phyloP scores from a whole-genome alignment of 495 filamentous ascomycete species.

The Penicillium dipodomyicola region DNA sequence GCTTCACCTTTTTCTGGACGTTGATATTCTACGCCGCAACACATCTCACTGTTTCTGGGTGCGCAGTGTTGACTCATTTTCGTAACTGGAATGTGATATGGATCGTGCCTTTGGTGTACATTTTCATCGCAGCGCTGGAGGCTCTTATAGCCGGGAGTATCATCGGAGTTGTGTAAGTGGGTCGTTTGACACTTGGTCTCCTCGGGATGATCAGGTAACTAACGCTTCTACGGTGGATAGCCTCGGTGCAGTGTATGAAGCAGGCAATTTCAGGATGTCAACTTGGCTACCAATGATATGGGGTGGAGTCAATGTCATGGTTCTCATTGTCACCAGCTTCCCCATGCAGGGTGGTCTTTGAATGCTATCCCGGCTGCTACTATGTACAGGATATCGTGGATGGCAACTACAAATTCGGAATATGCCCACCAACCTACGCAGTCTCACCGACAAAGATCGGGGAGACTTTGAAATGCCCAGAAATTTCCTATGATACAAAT shows the following conservation, averaged over 20 bases:
- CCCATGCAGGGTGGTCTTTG: slow-evolving; percentile 91
- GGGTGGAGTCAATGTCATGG: slow-evolving; percentile 84
- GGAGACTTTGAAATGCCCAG: slow-evolving; percentile 12
- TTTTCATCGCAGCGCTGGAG: slow-evolving; percentile 72
- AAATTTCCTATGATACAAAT: slow-evolving; percentile 24
- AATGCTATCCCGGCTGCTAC: slow-evolving; percentile 19
- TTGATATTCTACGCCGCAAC: slow-evolving; percentile 46
- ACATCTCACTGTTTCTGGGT: slow-evolving; percentile 58
- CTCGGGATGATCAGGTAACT: slow-evolving; percentile 5
- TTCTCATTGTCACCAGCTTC: slow-evolving; percentile 91
- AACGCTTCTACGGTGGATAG: slow-evolving; percentile 45
- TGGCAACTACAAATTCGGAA: background rate
- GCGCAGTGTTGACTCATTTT: slow-evolving; percentile 68
- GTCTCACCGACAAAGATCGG: background rate
- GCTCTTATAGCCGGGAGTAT: slow-evolving; percentile 84
- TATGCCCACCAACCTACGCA: background rate
- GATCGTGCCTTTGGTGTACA: slow-evolving; percentile 72
- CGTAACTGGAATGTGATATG: slow-evolving; percentile 73
- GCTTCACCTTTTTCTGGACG: slow-evolving; percentile 90
- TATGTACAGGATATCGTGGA: background rate
- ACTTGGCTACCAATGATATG: slow-evolving; percentile 97
- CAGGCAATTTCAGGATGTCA: slow-evolving; percentile 89
- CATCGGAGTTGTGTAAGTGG: slow-evolving; percentile 82
- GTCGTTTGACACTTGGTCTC: background rate
- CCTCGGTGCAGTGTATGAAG: slow-evolving; percentile 81